phyloP scores from a whole-genome alignment of 441 rosid species.

The Mallotus japonicus region DNA sequence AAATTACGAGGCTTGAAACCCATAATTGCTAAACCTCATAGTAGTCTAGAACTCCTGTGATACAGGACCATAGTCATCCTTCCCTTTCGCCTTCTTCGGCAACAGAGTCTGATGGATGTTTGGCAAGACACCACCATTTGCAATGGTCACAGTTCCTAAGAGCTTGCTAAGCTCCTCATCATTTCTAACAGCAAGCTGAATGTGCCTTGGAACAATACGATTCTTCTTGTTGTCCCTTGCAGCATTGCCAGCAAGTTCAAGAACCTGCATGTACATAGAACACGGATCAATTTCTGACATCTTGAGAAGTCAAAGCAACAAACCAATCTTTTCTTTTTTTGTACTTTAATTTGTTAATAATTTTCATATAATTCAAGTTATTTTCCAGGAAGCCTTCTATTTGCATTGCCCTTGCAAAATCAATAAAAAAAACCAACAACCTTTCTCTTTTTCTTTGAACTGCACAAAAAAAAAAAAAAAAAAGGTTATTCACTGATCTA shows the following conservation, averaged over 20 bases:
- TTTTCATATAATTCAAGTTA: too few species aligned
- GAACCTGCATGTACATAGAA: conserved; percentile 29
- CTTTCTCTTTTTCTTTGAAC: too few species aligned
- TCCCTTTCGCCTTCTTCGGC: conserved; percentile 42
- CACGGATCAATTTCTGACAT: not conserved
- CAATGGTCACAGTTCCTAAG: conserved; percentile 53
- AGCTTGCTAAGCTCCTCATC: conserved; percentile 60
- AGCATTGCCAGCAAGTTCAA: conserved; percentile 60
- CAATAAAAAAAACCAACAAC: too few species aligned
- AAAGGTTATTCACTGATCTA: too few species aligned
- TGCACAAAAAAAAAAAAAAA: too few species aligned
- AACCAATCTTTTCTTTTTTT: not conserved
- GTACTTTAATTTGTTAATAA: too few species aligned
- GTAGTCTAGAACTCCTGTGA: conserved; percentile 48
- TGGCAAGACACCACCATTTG: conserved; percentile 59
- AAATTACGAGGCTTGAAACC: not conserved
- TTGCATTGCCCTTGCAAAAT: too few species aligned
- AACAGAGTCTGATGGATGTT: conserved; percentile 50
- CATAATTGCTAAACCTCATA: not conserved
- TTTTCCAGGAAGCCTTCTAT: too few species aligned
- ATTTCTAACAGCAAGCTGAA: conserved; percentile 57
- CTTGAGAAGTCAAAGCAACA: not conserved
- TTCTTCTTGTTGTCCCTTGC: conserved; percentile 67
- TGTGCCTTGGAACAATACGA: conserved; percentile 54
- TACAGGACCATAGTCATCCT: conserved; percentile 48